Conservation (phyloP, 345 rosid genomes). For the Citrus reticulata region DNA sequence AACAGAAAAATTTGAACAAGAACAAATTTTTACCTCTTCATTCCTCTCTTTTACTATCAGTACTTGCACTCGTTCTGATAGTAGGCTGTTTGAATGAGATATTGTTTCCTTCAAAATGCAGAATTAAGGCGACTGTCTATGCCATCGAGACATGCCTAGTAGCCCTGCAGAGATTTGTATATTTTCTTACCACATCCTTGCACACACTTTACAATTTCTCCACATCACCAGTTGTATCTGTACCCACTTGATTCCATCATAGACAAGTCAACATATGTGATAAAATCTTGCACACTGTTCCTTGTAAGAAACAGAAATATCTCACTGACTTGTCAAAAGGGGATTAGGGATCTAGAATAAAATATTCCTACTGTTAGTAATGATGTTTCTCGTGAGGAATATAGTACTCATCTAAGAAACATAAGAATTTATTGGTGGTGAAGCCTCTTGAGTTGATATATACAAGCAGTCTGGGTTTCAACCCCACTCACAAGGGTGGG, state of each 20-base stretch:
- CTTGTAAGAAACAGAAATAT: neutral
- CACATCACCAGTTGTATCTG: slow-evolving; percentile 40
- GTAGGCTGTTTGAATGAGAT: neutral
- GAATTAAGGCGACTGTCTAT: slow-evolving; percentile 12
- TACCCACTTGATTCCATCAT: slow-evolving; percentile 21
- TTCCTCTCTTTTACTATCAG: neutral
- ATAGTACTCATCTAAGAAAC: too few species aligned
- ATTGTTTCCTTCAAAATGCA: slow-evolving; percentile 1
- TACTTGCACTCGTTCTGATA: slow-evolving; percentile 7
- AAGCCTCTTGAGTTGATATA: too few species aligned
- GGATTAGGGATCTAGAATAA: too few species aligned
- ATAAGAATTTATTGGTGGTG: too few species aligned
- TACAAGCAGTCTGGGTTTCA: too few species aligned
- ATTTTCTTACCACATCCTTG: slow-evolving; percentile 54
- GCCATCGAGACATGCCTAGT: slow-evolving; percentile 24
- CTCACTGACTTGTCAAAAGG: neutral
- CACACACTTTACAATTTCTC: slow-evolving; percentile 42
- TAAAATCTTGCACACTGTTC: neutral
- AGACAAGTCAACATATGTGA: neutral
- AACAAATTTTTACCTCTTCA: slow-evolving; percentile 3
- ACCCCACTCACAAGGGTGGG: too few species aligned
- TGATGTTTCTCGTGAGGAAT: too few species aligned
- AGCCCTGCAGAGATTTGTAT: slow-evolving; percentile 30
- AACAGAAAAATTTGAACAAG: neutral
- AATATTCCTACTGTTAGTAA: too few species aligned